A percentile compares a stretch with the other conserved stretches of the same genome.
These are phyloP conservation scores for Kokia cookei DNA, from an alignment of 441 rosid genomes.

Conservation along the genomic window DNA sequence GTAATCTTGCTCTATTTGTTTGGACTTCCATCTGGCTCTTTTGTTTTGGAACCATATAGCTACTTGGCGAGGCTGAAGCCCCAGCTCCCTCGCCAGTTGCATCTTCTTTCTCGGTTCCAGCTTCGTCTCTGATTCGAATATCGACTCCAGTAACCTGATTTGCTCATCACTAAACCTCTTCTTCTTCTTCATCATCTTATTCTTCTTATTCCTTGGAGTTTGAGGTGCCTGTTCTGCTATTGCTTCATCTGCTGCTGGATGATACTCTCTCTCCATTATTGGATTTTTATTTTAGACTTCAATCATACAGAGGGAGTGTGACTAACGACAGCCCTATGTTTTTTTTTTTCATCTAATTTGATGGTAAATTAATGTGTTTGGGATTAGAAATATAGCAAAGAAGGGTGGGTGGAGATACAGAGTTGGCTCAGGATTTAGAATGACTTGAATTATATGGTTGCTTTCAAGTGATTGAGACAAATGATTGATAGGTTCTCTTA, in stretches of 20 bases:
- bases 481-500: not conserved
- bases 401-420: not conserved
- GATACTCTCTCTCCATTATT: conserved; percentile 12
- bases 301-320: not conserved
- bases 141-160: conserved; percentile 52
- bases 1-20: conserved; percentile 60
- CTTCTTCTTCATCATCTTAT: conserved; percentile 31
- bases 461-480: conserved; percentile 3
- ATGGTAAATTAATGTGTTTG: not conserved
- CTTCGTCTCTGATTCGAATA: conserved; percentile 64
- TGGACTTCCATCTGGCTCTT: conserved; percentile 80
- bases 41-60: conserved; percentile 87
- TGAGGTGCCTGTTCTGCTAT: conserved; percentile 8
- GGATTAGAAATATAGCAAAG: not conserved
- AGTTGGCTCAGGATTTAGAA: conserved; percentile 2
- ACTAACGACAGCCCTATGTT: not conserved
- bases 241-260: conserved; percentile 9
- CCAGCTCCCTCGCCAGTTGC: conserved; percentile 58
- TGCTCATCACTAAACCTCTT: conserved; percentile 66
- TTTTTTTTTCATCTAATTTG: not conserved
- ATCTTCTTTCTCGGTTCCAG: conserved; percentile 66
- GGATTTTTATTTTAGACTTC: not conserved
- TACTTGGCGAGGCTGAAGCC: conserved; percentile 71
- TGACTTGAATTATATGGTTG: not conserved
- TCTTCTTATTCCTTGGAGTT: conserved; percentile 30